Conservation (phyloP, 345 rosid species). For the Mangifera indica region DNA sequence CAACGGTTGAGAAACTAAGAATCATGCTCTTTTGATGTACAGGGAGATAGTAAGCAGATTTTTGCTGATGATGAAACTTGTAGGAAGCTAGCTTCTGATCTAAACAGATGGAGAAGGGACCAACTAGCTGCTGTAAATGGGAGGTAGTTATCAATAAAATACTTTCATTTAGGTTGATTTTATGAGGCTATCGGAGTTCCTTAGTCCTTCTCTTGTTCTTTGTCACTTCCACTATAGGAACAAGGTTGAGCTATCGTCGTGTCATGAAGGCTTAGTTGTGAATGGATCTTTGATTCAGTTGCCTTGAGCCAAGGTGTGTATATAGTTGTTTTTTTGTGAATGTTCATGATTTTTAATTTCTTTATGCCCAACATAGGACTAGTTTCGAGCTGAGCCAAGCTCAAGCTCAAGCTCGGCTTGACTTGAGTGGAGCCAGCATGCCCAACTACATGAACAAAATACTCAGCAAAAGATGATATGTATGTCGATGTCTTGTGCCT, state of each 20-base stretch:
- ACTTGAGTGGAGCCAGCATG: too few relatives aligned
- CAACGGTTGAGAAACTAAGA: neutral
- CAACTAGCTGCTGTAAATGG: slow-evolving; percentile 17
- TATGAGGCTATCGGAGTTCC: neutral
- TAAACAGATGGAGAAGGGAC: neutral
- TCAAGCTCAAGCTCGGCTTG: too few relatives aligned
- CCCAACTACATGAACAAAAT: too few relatives aligned
- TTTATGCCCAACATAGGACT: too few relatives aligned
- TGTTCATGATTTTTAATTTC: too few relatives aligned
- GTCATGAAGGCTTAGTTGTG: slow-evolving; percentile 13
- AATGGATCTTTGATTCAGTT: neutral
- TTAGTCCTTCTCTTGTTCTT: neutral
- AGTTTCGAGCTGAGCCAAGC: too few relatives aligned
- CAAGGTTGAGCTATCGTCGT: slow-evolving; percentile 10
- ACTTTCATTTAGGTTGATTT: neutral
- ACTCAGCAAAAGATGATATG: too few relatives aligned
- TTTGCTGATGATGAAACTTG: slow-evolving; percentile 15
- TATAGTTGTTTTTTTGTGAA: neutral
- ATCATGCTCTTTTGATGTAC: slow-evolving; percentile 13
- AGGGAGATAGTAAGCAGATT: slow-evolving; percentile 18
- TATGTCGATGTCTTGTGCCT: slow-evolving; percentile 12
- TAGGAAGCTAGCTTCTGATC: slow-evolving; percentile 21
- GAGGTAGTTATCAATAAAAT: slow-evolving; percentile 24
- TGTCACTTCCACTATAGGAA: slow-evolving; percentile 14
- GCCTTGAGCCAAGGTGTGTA: too few relatives aligned